Evolutionary conservation across 768 basidiomycete species (phyloP), one percentile per base, ranked within the genome.

Genomic region (Cystofilobasidium macerans): DNA sequence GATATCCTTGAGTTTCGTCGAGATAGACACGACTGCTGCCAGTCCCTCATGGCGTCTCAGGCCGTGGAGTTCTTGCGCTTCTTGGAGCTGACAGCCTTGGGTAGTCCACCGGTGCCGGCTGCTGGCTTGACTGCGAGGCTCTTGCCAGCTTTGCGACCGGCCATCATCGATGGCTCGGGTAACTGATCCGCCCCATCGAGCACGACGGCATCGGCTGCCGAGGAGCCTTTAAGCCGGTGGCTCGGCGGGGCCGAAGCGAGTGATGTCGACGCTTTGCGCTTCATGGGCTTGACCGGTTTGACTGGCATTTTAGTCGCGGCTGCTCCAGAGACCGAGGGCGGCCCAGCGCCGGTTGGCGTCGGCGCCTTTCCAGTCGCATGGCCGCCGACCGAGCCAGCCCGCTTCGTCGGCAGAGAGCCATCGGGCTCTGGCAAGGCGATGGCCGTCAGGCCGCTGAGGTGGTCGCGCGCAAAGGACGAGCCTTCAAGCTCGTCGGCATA

Each of bases 401-500:
- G 51, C 28, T 54, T 11, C 9, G 30, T 26, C 43, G 18, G 47
- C 24, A 35, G 24, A 13, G 24, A 7, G 16, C 51, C 45, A 30
- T 36, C n/a, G n/a, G n/a, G n/a, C n/a, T n/a, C 45, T 35, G 30
- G 38, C 33, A 53, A 26, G 33, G n/a, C 8, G n/a, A n/a, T n/a
- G 9, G 11, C 48, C 20, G 35, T 33, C 16, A 18, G 24, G 24
- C 51, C 16, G 40, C 43, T 48, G 20, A 40, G 42, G n/a, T 45
- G 43, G 24, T 68, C 62, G 18, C 56, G 56, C 7, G 43, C 56
- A n/a, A 68, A 68, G 30, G 62, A 42, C 4, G 36, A 36, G 20
- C 54, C 54, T 26, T 68, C 67, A 28, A 63, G 62, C 14, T 59
- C 67, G 38, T 68, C 67, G 20, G 62, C 45, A 51, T 63, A 68